Conservation (phyloP, 2,329 filamentous ascomycete species). For the Mycosphaerelloides madeirae region DNA sequence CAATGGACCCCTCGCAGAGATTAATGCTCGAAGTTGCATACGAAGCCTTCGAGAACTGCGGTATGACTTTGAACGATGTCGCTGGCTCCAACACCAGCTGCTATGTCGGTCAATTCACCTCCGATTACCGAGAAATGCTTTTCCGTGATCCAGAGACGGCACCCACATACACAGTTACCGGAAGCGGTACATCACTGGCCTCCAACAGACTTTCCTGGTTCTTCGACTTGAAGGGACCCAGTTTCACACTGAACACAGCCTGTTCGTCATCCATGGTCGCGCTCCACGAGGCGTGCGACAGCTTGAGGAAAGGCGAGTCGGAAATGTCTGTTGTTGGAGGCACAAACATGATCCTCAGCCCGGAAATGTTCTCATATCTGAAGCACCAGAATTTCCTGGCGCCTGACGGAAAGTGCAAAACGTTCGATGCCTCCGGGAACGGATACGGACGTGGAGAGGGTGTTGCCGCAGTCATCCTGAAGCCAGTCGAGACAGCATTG, state of each 20-base stretch:
- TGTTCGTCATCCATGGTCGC: conserved; percentile 5
- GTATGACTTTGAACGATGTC: conserved; percentile 2
- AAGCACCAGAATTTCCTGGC: no score
- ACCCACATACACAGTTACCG: conserved; percentile 16
- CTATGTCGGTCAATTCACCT: conserved; percentile 11
- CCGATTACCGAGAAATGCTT: conserved; percentile 12
- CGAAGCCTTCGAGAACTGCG: conserved; percentile 16
- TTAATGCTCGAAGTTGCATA: conserved; percentile 16
- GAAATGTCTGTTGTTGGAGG: conserved; percentile 12
- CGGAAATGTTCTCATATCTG: not conserved
- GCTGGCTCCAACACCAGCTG: conserved; percentile 8
- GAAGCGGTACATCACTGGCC: conserved; percentile 4
- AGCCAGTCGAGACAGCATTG: conserved; percentile 4
- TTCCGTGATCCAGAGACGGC: conserved; percentile 9
- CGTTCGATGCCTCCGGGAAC: conserved; percentile 22
- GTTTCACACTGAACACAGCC: conserved; percentile 5
- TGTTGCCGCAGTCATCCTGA: conserved; percentile 32
- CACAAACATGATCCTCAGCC: conserved; percentile 21
- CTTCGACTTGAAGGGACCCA: not conserved
- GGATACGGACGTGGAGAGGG: conserved; percentile 55
- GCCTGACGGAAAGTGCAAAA: not conserved
- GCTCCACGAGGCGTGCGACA: conserved; percentile 20
- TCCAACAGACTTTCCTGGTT: conserved; percentile 10
- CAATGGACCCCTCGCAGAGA: conserved; percentile 23
- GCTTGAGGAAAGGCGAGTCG: conserved; percentile 24